Evolutionary conservation across 177 flowering plant genomes (phyloP).

Genomic region (Vitis hybrid): DNA sequence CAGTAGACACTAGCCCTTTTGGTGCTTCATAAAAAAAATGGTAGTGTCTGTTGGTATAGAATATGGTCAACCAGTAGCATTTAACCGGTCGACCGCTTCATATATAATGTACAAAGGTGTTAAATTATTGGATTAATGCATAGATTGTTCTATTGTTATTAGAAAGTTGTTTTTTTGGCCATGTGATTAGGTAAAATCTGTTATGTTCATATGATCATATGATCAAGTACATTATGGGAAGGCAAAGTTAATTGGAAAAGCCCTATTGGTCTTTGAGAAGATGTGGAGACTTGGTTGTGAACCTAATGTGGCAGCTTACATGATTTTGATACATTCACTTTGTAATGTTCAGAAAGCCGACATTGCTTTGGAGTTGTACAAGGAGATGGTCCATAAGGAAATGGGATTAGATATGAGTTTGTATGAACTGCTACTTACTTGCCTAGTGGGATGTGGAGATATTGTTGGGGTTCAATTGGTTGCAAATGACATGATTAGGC

Average conservation of each 20-base stretch:
- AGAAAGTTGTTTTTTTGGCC: no score
- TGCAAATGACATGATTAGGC: constrained; percentile 62
- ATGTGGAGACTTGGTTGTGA: constrained; percentile 59
- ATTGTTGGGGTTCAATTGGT: constrained; percentile 34
- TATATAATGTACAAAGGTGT: no score
- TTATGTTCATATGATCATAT: no score
- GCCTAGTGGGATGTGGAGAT: constrained; percentile 62
- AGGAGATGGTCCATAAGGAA: constrained; percentile 59
- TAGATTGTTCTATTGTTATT: no score
- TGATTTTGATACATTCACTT: constrained; percentile 39
- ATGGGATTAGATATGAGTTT: constrained; percentile 34
- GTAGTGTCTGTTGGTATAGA: no score
- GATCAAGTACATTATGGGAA: constrained; percentile 41
- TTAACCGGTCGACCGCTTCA: no score
- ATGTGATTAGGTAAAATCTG: no score
- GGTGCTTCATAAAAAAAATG: no score
- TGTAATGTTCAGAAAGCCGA: constrained; percentile 53
- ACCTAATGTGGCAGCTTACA: constrained; percentile 61
- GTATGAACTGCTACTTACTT: constrained; percentile 48
- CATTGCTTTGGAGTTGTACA: constrained; percentile 72
- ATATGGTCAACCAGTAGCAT: no score
- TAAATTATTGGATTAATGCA: no score
- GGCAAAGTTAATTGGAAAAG: constrained; percentile 53
- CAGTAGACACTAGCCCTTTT: no score
- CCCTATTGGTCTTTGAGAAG: constrained; percentile 54